Evolutionary conservation across 192 early-diverging fungal genomes (phyloP).

Genomic region (Phycomyces nitens): DNA sequence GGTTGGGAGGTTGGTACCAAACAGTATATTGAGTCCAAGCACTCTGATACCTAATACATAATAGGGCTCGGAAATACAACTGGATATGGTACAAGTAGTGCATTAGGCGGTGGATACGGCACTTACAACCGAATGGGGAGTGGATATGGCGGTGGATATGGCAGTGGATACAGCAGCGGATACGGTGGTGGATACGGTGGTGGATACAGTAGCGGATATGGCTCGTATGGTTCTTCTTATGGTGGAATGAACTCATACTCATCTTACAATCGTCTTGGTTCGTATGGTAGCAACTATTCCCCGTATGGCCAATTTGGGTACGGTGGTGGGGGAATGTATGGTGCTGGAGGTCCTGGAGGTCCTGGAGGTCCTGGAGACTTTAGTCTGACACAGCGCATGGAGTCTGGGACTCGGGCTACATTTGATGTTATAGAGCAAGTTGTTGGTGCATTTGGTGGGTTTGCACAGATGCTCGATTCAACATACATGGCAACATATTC

Average conservation of each 20-base stretch:
- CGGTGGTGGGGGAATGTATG: slow-evolving; percentile 31
- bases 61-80: slow-evolving; percentile 13
- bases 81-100: slow-evolving; percentile 35
- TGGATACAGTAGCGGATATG: slow-evolving; percentile 47
- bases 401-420: slow-evolving; percentile 85
- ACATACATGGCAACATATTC: slow-evolving; percentile 96
- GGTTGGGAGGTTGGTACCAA: slow-evolving; percentile 1
- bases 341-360: slow-evolving; percentile 49
- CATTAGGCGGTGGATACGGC: slow-evolving; percentile 42
- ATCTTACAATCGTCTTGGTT: slow-evolving; percentile 24
- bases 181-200: slow-evolving; percentile 45
- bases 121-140: slow-evolving; percentile 32
- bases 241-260: slow-evolving; percentile 31
- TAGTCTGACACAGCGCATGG: slow-evolving; percentile 78
- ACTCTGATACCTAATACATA: slow-evolving; percentile 5
- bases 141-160: slow-evolving; percentile 40
- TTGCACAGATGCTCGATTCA: slow-evolving; percentile 96
- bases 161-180: slow-evolving; percentile 31
- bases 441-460: slow-evolving; percentile 95
- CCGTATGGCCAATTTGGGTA: slow-evolving; percentile 2
- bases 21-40: slow-evolving; percentile 24
- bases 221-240: slow-evolving; percentile 45
- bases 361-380: slow-evolving; percentile 58
- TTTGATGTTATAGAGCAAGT: slow-evolving; percentile 92
- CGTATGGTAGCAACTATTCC: slow-evolving; percentile 33